phyloP scores from a whole-genome alignment of 768 basidiomycete species.

The Pleurotus ostreatus region DNA sequence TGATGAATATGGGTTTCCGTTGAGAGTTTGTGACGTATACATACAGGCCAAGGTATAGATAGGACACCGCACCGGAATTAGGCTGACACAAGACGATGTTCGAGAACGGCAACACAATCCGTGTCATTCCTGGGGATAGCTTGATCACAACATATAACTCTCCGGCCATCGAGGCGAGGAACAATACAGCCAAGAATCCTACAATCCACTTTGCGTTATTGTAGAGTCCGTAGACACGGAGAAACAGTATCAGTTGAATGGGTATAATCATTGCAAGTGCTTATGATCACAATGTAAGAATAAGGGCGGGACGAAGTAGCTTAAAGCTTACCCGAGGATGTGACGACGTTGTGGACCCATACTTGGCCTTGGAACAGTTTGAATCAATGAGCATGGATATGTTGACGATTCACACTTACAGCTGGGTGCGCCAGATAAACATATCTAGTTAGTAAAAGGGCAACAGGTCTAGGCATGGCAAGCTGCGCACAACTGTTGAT shows the following conservation, averaged over 20 bases:
- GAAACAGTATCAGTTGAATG: background rate
- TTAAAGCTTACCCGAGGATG: background rate
- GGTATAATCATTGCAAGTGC: background rate
- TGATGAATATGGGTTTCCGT: background rate
- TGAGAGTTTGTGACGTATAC: background rate
- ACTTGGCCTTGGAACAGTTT: background rate
- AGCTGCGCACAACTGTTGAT: background rate
- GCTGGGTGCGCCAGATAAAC: background rate
- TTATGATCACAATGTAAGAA: background rate
- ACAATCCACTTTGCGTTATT: background rate
- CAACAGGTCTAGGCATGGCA: background rate
- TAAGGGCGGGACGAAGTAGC: background rate
- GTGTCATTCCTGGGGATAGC: background rate
- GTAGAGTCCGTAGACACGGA: background rate
- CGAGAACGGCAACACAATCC: background rate
- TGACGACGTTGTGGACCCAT: background rate
- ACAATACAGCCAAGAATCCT: background rate
- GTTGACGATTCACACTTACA: background rate
- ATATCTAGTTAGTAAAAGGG: background rate
- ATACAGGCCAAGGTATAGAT: constrained; percentile 1
- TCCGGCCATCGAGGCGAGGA: background rate
- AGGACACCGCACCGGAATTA: background rate
- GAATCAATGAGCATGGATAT: background rate
- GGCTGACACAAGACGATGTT: background rate
- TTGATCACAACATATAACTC: background rate